Base-by-base conservation (phyloP, 176 grass and related monocot genomes). In the Juncus effusus region DNA sequence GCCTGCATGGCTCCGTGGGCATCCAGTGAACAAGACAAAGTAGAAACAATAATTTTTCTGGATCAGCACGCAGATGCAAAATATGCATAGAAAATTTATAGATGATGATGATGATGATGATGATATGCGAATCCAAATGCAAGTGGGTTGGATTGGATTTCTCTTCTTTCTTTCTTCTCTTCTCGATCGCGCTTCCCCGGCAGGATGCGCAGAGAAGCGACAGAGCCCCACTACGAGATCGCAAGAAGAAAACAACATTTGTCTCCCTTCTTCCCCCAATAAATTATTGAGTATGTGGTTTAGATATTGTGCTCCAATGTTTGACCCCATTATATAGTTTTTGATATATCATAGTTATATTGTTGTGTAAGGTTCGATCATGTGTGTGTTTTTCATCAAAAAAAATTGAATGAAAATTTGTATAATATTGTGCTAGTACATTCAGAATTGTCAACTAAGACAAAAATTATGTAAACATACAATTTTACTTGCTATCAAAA, bases 11-110 rank as follows among this genome's bases (percentile, higher is more conserved):
- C 36, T 78, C 62, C 75, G 75, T 77, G 75, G 75, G 75, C 38
- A 77, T 77, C 62, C 65, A 69, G 28, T 49, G 13, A 78, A 68
- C 38, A 45, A 42, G 75, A 78, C 75, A 78, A 57, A 61, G 65
- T 69, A 78, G 75, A 78, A 78, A 59, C 51, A 78, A 78, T 70
- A 70, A 54, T 38, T 36, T 16, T 13, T 9, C 10, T 57, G 54
- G 5, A 13, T 4, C 5, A 13, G 14, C 54, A 16, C 5, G 10
- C 54, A 16, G 54, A 57, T 5, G 54, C 13, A 13, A 57, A 57
- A 52, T 7, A 12, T 28, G 1, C 19, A 28, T 28, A 28, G 19
- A 28, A 28, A 28, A 28, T 28, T 28, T 28, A 28, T 28, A 28
- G 19, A 28, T 28, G 19, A 28, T 28, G 19, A 28, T 28, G 19